phyloP scores from a whole-genome alignment of 306 rosid genomes.

The Vigna mungo region DNA sequence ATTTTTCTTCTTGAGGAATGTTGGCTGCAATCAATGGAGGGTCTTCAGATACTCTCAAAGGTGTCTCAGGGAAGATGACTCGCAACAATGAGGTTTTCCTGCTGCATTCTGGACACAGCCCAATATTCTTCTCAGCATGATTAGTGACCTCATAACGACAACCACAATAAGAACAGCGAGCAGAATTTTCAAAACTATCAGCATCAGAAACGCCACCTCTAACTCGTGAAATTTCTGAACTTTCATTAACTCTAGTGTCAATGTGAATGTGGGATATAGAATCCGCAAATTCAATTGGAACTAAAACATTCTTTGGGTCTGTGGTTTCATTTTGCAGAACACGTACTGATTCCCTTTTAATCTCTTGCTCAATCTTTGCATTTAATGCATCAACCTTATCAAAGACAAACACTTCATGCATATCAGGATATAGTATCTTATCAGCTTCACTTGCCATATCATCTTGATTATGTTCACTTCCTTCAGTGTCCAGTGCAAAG shows the following conservation, averaged over 20 bases:
- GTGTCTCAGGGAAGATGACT: conserved; percentile 45
- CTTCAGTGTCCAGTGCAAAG: conserved; percentile 66
- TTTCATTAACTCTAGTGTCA: conserved; percentile 41
- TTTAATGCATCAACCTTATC: conserved; percentile 70
- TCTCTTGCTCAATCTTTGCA: conserved; percentile 48
- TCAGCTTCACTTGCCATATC: conserved; percentile 64
- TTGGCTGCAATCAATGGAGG: conserved; percentile 41
- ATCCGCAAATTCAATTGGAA: conserved; percentile 47
- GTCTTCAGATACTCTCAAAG: conserved; percentile 44
- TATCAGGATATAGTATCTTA: conserved; percentile 59
- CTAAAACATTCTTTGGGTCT: conserved; percentile 44
- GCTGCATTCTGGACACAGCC: conserved; percentile 73
- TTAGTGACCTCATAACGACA: conserved; percentile 47
- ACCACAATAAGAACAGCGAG: conserved; percentile 69
- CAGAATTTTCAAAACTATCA: conserved; percentile 46
- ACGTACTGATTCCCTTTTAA: conserved; percentile 43
- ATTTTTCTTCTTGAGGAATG: conserved; percentile 49
- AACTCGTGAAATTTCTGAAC: conserved; percentile 52
- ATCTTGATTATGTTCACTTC: conserved; percentile 72
- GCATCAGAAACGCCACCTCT: conserved; percentile 51
- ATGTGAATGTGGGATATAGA: conserved; percentile 35
- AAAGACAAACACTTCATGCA: conserved; percentile 71
- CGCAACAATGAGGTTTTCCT: conserved; percentile 51
- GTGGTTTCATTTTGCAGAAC: conserved; percentile 42
- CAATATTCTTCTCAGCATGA: conserved; percentile 47